Evolutionary conservation across 371 early-diverging fungal species (phyloP).

Genomic region (Rhizomucor miehei): DNA sequence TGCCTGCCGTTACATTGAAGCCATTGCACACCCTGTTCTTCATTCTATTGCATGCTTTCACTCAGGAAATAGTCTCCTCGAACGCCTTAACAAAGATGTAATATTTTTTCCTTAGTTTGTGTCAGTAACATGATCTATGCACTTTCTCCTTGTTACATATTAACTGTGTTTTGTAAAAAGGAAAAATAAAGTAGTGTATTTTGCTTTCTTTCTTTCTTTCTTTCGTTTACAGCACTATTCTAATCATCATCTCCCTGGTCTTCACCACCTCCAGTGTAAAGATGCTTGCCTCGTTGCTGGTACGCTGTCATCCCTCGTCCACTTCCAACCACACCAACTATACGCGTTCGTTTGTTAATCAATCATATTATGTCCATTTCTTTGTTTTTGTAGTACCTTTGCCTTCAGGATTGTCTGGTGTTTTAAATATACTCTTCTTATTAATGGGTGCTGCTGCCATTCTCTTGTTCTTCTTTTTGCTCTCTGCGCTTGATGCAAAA

Average conservation of each 20-base stretch:
- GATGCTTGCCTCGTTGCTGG: constrained; percentile 66
- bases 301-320: constrained; percentile 71
- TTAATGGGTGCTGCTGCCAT: constrained; percentile 41
- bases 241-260: background rate
- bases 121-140: too few species aligned
- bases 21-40: too few species aligned
- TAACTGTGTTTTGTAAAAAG: too few species aligned
- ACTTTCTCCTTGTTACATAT: too few species aligned
- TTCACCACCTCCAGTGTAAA: constrained; percentile 32
- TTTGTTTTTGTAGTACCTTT: constrained; percentile 43
- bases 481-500: constrained; percentile 61
- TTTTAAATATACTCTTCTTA: constrained; percentile 70
- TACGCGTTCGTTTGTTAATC: background rate
- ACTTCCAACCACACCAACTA: constrained; percentile 70
- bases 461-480: constrained; percentile 45
- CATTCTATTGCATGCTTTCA: too few species aligned
- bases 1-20: too few species aligned
- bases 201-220: too few species aligned
- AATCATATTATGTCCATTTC: background rate
- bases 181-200: too few species aligned
- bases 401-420: constrained; percentile 64
- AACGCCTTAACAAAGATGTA: too few species aligned
- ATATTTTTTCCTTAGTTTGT: too few species aligned
- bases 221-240: too few species aligned
- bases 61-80: too few species aligned